Conservation (phyloP, 176 grass and related monocot genomes). For the Juncus effusus region DNA sequence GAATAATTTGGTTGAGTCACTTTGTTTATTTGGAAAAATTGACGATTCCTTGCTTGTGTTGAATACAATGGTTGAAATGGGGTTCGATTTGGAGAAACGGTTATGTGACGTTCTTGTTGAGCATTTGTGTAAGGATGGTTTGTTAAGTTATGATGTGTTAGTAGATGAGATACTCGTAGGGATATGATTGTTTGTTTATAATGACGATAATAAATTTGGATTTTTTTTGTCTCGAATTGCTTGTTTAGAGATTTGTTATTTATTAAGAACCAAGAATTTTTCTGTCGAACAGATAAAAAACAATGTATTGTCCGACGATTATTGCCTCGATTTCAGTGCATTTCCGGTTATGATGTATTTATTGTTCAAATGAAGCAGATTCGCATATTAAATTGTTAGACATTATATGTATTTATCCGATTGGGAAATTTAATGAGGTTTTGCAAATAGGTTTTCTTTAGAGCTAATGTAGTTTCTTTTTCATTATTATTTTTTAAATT, state of each 20-base stretch:
- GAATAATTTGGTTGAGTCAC: slow-evolving; percentile 39
- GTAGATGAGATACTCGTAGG: slow-evolving; percentile 45
- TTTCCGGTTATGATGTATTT: too few relatives aligned
- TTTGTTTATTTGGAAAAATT: slow-evolving; percentile 31
- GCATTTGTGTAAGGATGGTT: slow-evolving; percentile 41
- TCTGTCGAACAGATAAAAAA: too few relatives aligned
- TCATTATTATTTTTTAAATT: too few relatives aligned
- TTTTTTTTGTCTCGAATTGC: neutral
- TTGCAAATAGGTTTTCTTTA: too few relatives aligned
- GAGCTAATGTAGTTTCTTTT: too few relatives aligned
- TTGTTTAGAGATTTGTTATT: neutral
- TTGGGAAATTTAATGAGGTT: too few relatives aligned
- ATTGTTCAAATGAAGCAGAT: too few relatives aligned
- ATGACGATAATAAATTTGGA: neutral
- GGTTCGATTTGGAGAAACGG: slow-evolving; percentile 35
- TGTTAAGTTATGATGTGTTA: slow-evolving; percentile 23
- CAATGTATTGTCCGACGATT: too few relatives aligned
- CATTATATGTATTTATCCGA: too few relatives aligned
- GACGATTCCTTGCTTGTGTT: slow-evolving; percentile 67
- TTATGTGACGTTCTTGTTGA: slow-evolving; percentile 44
- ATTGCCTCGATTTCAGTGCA: too few relatives aligned
- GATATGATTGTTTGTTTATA: slow-evolving; percentile 22
- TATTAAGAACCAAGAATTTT: too few relatives aligned
- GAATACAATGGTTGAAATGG: slow-evolving; percentile 58
- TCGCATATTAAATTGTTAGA: too few relatives aligned